These are phyloP conservation scores for Hysterangium stoloniferum DNA, from an alignment of 768 basidiomycete species.

Conservation along the genomic window DNA sequence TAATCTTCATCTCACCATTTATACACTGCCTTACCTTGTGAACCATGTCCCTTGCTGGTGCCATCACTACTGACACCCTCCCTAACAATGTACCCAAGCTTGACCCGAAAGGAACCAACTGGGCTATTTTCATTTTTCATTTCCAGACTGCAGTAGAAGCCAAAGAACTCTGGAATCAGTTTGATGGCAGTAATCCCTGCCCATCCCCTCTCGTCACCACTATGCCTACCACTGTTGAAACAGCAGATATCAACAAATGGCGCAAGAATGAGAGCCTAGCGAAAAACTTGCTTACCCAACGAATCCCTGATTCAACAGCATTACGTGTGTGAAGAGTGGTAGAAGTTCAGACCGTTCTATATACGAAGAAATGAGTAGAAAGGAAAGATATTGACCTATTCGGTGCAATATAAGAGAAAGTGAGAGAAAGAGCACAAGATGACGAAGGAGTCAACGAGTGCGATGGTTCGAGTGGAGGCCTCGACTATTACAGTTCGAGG, in stretches of 20 bases:
- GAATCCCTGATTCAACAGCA: conserved; percentile 26
- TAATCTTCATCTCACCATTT: no score
- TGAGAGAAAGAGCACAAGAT: no score
- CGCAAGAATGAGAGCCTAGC: conserved; percentile 52
- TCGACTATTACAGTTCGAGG: no score
- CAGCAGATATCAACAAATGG: conserved; percentile 26
- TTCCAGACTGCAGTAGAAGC: conserved; percentile 25
- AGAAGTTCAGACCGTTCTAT: no score
- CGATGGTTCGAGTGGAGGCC: no score
- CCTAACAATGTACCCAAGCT: conserved; percentile 26
- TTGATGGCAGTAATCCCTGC: conserved; percentile 17
- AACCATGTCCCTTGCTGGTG: no score
- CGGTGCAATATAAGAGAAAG: no score
- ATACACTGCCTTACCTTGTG: no score
- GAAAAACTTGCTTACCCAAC: conserved; percentile 25
- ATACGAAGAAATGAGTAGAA: no score
- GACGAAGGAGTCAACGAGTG: no score
- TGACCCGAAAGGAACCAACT: conserved; percentile 25
- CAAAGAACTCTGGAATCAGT: conserved; percentile 25
- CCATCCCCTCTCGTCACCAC: conserved; percentile 10
- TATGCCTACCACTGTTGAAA: background rate
- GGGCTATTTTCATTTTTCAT: conserved; percentile 23
- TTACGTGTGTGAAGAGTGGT: no score
- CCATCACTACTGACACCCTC: conserved; percentile 19
- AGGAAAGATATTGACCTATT: no score